phyloP scores from a whole-genome alignment of 2,329 filamentous ascomycete genomes.

The Nemania serpens region DNA sequence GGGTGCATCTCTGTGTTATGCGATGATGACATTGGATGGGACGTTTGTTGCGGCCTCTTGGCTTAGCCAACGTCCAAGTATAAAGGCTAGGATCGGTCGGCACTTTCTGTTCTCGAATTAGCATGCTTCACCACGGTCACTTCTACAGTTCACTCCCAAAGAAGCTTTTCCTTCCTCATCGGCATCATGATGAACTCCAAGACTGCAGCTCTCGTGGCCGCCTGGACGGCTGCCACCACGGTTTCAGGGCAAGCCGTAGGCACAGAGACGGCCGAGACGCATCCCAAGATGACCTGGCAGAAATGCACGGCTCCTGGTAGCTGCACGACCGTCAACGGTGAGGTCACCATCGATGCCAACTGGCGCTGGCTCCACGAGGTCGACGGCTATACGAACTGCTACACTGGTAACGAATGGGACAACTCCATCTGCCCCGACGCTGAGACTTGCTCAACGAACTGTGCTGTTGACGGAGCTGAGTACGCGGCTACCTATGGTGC shows the following conservation, averaged over 20 bases:
- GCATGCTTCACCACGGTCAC: conserved; percentile 18
- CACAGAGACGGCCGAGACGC: conserved; percentile 45
- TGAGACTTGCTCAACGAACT: conserved; percentile 46
- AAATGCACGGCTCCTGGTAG: conserved; percentile 49
- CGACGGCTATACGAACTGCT: conserved; percentile 51
- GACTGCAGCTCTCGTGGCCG: conserved; percentile 39
- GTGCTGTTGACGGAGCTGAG: conserved; percentile 51
- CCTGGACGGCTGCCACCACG: conserved; percentile 43
- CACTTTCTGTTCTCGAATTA: conserved; percentile 1
- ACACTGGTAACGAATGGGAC: conserved; percentile 50
- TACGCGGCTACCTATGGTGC: conserved; percentile 53
- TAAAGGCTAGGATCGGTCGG: conserved; percentile 19
- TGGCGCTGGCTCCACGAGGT: conserved; percentile 56
- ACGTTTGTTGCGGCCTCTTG: not conserved
- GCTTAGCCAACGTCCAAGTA: conserved; percentile 2
- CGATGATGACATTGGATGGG: conserved; percentile 4
- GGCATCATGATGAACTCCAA: conserved; percentile 33
- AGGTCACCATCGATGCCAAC: conserved; percentile 55
- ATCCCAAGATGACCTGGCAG: conserved; percentile 52
- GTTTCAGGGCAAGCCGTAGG: conserved; percentile 48
- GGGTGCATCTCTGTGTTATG: conserved; percentile 4
- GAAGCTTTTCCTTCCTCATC: conserved; percentile 3
- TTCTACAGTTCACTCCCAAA: not conserved
- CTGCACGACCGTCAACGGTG: conserved; percentile 49
- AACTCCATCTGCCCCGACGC: conserved; percentile 44